Evolutionary conservation across 2,329 filamentous ascomycete genomes (phyloP).

Genomic region (Verticillium nonalfalfae): DNA sequence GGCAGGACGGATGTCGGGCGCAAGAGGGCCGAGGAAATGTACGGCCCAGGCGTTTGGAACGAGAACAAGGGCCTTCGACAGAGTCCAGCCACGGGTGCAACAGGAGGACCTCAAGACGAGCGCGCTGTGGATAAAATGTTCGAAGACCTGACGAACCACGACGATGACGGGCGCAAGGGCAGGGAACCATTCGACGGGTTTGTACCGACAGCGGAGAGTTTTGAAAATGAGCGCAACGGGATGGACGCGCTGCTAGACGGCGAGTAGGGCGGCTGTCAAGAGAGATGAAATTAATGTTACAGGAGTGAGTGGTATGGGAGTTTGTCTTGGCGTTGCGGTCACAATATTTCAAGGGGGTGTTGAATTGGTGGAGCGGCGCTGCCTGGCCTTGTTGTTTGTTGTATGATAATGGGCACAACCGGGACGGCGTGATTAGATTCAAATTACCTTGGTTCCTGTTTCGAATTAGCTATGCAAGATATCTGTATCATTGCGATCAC

Average conservation of each 20-base stretch:
- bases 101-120: conserved; percentile 15
- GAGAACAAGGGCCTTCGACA: conserved; percentile 10
- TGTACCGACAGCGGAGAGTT: conserved; percentile 31
- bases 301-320: neutral
- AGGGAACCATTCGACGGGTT: conserved; percentile 22
- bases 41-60: conserved; percentile 42
- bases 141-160: conserved; percentile 47
- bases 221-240: conserved; percentile 40
- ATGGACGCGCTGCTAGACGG: conserved; percentile 38
- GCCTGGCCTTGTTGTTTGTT: neutral
- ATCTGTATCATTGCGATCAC: no score
- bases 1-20: conserved; percentile 42
- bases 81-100: neutral
- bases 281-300: neutral
- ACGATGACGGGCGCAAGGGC: conserved; percentile 39
- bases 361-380: neutral
- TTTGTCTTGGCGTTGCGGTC: neutral
- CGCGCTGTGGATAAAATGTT: conserved; percentile 50
- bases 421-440: neutral
- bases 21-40: conserved; percentile 44
- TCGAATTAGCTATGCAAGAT: no score
- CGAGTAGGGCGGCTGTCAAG: conserved; percentile 20
- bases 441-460: neutral
- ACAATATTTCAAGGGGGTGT: neutral
- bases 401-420: neutral